Evolutionary conservation across 164 flowering plant genomes (phyloP).

Genomic region (Magnolia officinalis): DNA sequence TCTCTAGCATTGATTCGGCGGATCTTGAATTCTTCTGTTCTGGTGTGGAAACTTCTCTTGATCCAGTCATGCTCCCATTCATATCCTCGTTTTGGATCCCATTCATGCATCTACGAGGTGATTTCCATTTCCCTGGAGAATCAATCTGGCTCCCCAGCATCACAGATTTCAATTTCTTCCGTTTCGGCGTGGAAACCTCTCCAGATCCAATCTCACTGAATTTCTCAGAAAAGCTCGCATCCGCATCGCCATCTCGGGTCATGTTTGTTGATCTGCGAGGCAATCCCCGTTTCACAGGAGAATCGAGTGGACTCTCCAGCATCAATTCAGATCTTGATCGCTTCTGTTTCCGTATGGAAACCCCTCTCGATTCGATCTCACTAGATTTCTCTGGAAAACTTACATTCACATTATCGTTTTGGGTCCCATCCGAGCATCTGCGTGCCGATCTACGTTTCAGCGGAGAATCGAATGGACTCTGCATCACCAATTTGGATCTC

Average conservation of each 20-base stretch:
- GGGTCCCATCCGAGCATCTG: not conserved
- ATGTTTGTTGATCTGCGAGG: slow-evolving; percentile 45
- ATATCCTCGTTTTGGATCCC: not conserved
- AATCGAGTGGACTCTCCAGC: slow-evolving; percentile 8
- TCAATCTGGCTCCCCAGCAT: not conserved
- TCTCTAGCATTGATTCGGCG: not conserved
- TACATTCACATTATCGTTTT: not conserved
- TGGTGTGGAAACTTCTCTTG: not conserved
- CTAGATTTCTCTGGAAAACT: not conserved
- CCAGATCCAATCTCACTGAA: not conserved
- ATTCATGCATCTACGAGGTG: not conserved
- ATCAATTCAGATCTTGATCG: slow-evolving; percentile 37
- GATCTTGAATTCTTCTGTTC: not conserved
- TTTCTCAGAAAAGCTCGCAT: slow-evolving; percentile 7
- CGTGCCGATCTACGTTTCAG: not conserved
- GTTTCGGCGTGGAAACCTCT: not conserved
- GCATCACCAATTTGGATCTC: not conserved
- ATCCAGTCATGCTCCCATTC: not conserved
- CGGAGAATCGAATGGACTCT: not conserved
- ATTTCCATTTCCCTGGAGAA: not conserved
- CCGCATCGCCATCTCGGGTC: not conserved
- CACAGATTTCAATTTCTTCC: not conserved
- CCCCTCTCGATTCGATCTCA: slow-evolving; percentile 16
- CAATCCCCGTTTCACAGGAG: slow-evolving; percentile 46
- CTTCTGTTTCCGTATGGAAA: slow-evolving; percentile 44